These are phyloP conservation scores for Ganoderma lucidum DNA, from an alignment of 1,284 basidiomycete species.

Conservation along the genomic window DNA sequence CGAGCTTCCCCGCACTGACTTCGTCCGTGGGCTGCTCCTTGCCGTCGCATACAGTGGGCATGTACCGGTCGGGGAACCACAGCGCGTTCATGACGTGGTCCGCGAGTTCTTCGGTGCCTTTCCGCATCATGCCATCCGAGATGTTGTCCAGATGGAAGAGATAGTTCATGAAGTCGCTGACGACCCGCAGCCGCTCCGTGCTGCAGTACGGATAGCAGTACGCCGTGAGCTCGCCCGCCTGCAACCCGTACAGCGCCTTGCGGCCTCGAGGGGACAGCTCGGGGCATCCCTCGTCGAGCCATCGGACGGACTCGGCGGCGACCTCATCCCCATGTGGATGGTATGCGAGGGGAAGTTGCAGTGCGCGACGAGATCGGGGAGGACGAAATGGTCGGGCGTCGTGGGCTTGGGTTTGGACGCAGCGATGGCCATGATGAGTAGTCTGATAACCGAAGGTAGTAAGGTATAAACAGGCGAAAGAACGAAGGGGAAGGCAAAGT, in stretches of 20 bases:
- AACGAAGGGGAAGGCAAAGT: conserved; percentile 8
- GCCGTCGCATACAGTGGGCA: conserved; percentile 34
- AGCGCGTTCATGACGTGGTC: conserved; percentile 49
- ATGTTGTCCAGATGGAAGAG: conserved; percentile 50
- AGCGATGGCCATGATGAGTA: conserved; percentile 6
- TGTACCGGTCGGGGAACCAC: conserved; percentile 45
- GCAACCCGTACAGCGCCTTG: conserved; percentile 61
- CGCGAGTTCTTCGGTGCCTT: conserved; percentile 42
- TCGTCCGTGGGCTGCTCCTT: conserved; percentile 33
- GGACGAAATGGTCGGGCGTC: conserved; percentile 49
- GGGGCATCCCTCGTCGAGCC: conserved; percentile 66
- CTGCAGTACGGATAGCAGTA: conserved; percentile 66
- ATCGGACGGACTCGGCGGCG: conserved; percentile 62
- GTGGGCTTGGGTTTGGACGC: conserved; percentile 10
- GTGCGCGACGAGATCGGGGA: conserved; percentile 71
- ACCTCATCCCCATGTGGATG: conserved; percentile 62
- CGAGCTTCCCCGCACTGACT: conserved; percentile 40
- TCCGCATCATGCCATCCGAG: conserved; percentile 46
- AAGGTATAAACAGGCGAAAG: neutral
- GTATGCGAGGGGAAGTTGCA: conserved; percentile 61
- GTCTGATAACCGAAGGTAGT: neutral
- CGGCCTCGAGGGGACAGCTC: conserved; percentile 49
- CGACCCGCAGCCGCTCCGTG: conserved; percentile 64
- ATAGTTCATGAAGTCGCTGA: conserved; percentile 51
- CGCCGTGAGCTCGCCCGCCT: conserved; percentile 72